Conservation (phyloP, 225 moss, liverwort and hornwort genomes). For the Physcomitrellopsis africana region DNA sequence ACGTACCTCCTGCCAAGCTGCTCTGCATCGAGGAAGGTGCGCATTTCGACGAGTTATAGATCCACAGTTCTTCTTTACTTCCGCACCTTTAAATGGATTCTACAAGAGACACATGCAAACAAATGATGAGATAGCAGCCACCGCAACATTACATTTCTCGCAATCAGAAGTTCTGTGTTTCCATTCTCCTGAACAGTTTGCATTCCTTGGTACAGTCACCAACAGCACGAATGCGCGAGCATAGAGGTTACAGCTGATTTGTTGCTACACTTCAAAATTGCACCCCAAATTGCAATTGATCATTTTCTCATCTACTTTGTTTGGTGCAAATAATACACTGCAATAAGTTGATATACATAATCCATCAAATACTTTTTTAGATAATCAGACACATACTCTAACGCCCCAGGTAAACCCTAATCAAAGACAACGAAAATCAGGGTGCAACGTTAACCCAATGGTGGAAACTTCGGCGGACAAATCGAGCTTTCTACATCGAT, state of each 20-base stretch:
- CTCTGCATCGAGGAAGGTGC: slow-evolving; percentile 38
- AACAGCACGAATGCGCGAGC: not conserved
- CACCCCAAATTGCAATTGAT: too few relatives aligned
- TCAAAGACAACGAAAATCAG: slow-evolving; percentile 7
- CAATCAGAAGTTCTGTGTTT: not conserved
- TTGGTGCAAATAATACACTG: not conserved
- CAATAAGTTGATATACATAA: not conserved
- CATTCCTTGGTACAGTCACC: not conserved
- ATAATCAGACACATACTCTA: not conserved
- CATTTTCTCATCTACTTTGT: too few relatives aligned
- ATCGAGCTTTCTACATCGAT: not conserved
- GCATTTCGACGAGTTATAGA: slow-evolving; percentile 26
- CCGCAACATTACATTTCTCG: not conserved
- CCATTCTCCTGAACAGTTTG: not conserved
- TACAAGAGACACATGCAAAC: slow-evolving; percentile 29
- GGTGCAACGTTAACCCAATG: not conserved
- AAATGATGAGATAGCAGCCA: not conserved
- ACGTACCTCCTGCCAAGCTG: slow-evolving; percentile 80
- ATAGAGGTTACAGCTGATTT: not conserved
- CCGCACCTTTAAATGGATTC: slow-evolving; percentile 47
- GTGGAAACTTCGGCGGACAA: not conserved
- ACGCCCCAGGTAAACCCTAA: not conserved
- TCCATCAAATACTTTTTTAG: not conserved
- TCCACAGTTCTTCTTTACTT: slow-evolving; percentile 34
- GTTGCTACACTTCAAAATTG: too few relatives aligned